Percentiles rank a stretch among this genome's conserved stretches.
Evolutionary conservation across 2,329 filamentous ascomycete genomes (phyloP).

Genomic region (Fusarium sp.): DNA sequence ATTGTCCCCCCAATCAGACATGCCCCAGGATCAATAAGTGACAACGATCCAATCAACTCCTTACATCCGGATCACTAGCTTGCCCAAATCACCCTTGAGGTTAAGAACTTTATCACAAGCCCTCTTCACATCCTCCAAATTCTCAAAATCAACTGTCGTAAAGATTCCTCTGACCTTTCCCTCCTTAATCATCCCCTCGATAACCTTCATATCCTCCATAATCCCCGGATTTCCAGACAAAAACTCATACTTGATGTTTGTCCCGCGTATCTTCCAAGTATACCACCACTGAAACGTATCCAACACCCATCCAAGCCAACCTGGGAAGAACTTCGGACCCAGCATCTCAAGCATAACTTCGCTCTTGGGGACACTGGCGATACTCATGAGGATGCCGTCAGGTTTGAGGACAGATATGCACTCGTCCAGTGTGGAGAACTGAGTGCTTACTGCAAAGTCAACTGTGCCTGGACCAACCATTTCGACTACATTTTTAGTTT

Average conservation of each 20-base stretch:
- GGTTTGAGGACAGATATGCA: conserved; percentile 55
- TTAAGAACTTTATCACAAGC: conserved; percentile 53
- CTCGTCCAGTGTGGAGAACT: conserved; percentile 51
- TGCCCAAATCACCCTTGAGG: conserved; percentile 46
- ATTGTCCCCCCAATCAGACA: rapidly evolving
- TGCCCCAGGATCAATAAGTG: background rate
- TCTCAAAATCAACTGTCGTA: conserved; percentile 54
- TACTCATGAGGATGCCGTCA: conserved; percentile 55
- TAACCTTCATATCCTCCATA: conserved; percentile 56
- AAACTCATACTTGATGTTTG: conserved; percentile 57
- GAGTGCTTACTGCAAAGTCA: conserved; percentile 64
- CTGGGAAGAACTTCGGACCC: conserved; percentile 47
- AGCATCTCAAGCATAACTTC: conserved; percentile 47
- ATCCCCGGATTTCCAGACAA: conserved; percentile 57
- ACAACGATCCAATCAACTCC: background rate
- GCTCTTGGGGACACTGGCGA: conserved; percentile 53
- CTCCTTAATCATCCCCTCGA: conserved; percentile 54
- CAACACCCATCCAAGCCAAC: conserved; percentile 53
- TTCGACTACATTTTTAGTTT: conserved; percentile 51
- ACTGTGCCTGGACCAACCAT: conserved; percentile 56
- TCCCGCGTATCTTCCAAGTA: conserved; percentile 56
- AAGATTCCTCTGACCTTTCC: conserved; percentile 58
- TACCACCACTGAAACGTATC: conserved; percentile 55
- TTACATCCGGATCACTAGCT: conserved; percentile 45
- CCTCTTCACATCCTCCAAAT: conserved; percentile 56